Evolutionary conservation across 2,329 filamentous ascomycete genomes (phyloP), one percentile per base, ranked within the genome.

Genomic region (Colletotrichum lentis): DNA sequence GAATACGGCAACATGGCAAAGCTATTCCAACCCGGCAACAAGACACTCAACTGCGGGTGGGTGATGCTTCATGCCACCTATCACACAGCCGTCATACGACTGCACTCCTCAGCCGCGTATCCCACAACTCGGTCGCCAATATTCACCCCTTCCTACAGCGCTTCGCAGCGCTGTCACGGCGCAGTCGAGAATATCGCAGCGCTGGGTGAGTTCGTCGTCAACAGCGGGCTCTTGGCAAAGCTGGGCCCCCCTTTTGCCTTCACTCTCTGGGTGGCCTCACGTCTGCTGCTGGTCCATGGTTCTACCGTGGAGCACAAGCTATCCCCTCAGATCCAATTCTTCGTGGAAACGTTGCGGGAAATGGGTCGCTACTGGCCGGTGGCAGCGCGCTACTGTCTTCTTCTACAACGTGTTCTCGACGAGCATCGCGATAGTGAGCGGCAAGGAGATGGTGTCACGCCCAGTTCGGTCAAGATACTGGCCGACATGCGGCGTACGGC

Each of bases 31-130:
- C 86, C 88, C 0, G 88, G 87, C 6, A 86, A 86, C 73, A 93
- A 92, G 76, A 85, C 85, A 49, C 82, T 94, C 55, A 93, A 92
- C 75, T 93, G 91, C 76, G 91, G 90, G 60, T 94, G 94, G 91
- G 89, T 97, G 58, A 97, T 97, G 90, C 83, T 97, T 37, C 94
- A 97, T 76, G 91, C 92, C 5, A 94, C 93, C 0, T 97, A 94
- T 74, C 92, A 96, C 77, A 96, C 93, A 0, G 91, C 94, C 53
- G 90, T 97, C 10, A 97, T 97, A 73, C 89, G 94, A 43, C 85
- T 97, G 27, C 94, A 97, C 80, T 97, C 94, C 0, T 97, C 93
- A 1, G 93, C 94, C 6, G 94, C 94, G 2, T 97, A 97, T 77
- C 94, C 94, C 3, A 96, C 93, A 5, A 96, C 92, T 3, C 86